Base-by-base conservation (phyloP, 176 grass and related monocot genomes). In the Pontederia paniculata region DNA sequence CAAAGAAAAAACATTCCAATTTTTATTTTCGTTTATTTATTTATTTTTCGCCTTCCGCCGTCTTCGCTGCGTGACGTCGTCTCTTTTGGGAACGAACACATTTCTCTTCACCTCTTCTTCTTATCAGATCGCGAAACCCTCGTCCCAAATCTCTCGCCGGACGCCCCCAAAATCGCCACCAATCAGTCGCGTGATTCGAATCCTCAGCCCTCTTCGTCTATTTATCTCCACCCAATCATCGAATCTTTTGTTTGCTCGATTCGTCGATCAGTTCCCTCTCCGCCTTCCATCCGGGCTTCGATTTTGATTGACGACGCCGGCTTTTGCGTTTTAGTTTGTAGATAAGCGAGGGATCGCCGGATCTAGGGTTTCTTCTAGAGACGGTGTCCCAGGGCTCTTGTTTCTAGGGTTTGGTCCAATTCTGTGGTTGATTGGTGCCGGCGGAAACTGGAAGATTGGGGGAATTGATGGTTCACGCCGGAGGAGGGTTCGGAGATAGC, bases 391-490 rank as follows among this genome's bases (percentile, higher is more conserved):
- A 57, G 23, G 55, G 37, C 37, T 58, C 60, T 81, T 37, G 8
- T 10, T 53, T 17, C 51, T 53, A 53, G 51, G 51, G 51, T 53
- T 53, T 53, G n/a, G 9, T 9, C 51, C 17, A 53, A 19, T 67
- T 42, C 16, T 11, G 12, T 47, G 19, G 31, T 17, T 42, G 56
- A 41, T 75, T 62, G 17, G 37, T 50, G 65, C 44, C 50, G 52
- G 67, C 12, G 50, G 45, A 51, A 18, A 21, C 28, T 42, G 48
- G 45, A 49, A 31, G 47, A 46, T 9, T 52, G 70, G 54, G 61
- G 70, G 37, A 72, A 73, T 84, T 80, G 70, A 83, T 86, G 77
- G 74, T 88, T 81, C 70, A 18, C 48, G 63, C 54, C 58, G 83
- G 58, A 48, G 73, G 76, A 91, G 83, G 88, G 66, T 75, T 78